Conservation (phyloP, 1,284 basidiomycete species). For the Trichosporon ovoides region DNA sequence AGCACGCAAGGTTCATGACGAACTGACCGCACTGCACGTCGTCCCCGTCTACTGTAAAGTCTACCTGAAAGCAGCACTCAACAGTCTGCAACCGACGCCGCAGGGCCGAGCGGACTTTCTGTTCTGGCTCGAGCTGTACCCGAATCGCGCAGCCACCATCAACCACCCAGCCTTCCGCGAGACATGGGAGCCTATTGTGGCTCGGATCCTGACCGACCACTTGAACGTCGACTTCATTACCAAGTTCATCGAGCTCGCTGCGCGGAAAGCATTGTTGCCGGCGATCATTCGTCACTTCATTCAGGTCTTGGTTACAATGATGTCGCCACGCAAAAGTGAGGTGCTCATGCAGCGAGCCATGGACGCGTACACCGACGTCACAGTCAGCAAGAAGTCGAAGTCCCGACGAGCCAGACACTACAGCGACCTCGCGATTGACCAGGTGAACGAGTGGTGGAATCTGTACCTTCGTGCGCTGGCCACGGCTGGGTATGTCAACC, state of each 20-base stretch:
- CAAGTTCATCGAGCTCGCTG: conserved; percentile 24
- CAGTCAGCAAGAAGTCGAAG: conserved; percentile 21
- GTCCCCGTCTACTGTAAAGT: conserved; percentile 25
- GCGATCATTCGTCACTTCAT: conserved; percentile 25
- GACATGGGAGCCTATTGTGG: conserved; percentile 30
- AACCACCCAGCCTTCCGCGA: conserved; percentile 22
- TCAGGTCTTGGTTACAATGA: conserved; percentile 21
- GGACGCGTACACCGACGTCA: conserved; percentile 17
- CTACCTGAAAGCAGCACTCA: conserved; percentile 31
- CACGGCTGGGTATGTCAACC: conserved; percentile 26
- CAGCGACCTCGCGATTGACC: conserved; percentile 10
- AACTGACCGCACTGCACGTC: conserved; percentile 28
- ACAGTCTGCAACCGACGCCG: background rate
- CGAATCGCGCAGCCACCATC: conserved; percentile 32
- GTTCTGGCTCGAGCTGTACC: conserved; percentile 37
- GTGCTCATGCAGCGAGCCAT: conserved; percentile 15
- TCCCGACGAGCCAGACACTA: conserved; percentile 18
- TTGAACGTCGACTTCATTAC: conserved; percentile 24
- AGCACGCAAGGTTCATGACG: conserved; percentile 30
- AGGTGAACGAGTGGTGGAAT: conserved; percentile 28
- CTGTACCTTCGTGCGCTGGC: conserved; percentile 27
- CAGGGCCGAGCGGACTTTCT: conserved; percentile 24
- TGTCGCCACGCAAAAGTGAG: conserved; percentile 20
- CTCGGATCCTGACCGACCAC: conserved; percentile 18
- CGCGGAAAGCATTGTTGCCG: conserved; percentile 34